Evolutionary conservation across 257 asterid species (phyloP).

Genomic region (Marsdenia floribunda): DNA sequence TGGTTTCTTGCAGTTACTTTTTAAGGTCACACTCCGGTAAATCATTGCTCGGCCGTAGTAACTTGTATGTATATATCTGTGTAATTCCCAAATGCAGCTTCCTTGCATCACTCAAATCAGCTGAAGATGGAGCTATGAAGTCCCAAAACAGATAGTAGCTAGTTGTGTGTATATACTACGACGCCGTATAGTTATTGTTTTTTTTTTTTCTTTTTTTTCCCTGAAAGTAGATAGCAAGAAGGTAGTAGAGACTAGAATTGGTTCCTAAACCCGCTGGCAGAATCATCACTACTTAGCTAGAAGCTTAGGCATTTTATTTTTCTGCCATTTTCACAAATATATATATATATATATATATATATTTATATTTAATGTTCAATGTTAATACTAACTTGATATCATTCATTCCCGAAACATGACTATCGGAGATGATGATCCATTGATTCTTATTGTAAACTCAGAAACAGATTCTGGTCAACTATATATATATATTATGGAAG

Average conservation of each 20-base stretch:
- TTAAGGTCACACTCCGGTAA: too few relatives aligned
- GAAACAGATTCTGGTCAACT: not conserved
- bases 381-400: constrained; percentile 24
- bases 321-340: constrained; percentile 11
- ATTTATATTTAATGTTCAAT: constrained; percentile 17
- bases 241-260: constrained; percentile 23
- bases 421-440: constrained; percentile 24
- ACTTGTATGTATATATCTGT: too few relatives aligned
- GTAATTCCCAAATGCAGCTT: constrained; percentile 11
- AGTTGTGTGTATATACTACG: constrained; percentile 44
- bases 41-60: too few relatives aligned
- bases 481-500: not conserved
- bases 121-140: constrained; percentile 77
- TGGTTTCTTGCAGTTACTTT: not conserved
- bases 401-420: constrained; percentile 21
- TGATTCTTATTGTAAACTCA: constrained; percentile 15
- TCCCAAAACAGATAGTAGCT: constrained; percentile 32
- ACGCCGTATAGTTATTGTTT: constrained; percentile 22
- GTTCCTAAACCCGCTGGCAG: constrained; percentile 25
- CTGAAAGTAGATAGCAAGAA: constrained; percentile 26
- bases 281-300: constrained; percentile 19
- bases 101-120: constrained; percentile 51
- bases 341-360: constrained; percentile 9
- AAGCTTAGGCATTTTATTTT: constrained; percentile 15
- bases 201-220: too few relatives aligned